Evolutionary conservation across 805 yeast genomes (phyloP), one percentile per base, ranked within the genome.

Genomic region (Metschnikowia amazonensis): DNA sequence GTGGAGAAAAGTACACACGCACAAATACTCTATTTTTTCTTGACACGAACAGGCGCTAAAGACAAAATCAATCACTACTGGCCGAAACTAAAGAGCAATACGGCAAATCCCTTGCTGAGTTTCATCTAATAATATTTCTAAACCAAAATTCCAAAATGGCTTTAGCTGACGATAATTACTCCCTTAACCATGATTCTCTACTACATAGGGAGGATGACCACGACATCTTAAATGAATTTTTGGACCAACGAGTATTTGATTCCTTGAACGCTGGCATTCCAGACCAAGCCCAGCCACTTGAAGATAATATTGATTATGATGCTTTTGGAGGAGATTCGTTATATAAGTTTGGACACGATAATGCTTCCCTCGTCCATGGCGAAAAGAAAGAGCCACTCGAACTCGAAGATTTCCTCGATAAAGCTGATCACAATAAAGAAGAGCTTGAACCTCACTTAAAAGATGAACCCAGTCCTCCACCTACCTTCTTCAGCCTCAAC

Each of bases 151-250:
- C 24, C 9, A 23, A 28, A 41, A 59, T 57, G 58, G 54, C 58
- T 25, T 47, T 59, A 20, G 50, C 59, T 25, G 63, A 60, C 44
- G 66, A 60, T 24, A 52, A 51, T 38, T 49, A 51, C 44, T 37
- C 56, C 27, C 47, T 62, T 44, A 65, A 60, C 46, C 58, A 58
- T 37, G 50, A 52, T 41, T 50, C 53, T 37, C 56, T 60, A 35
- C 53, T 50, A 47, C 49, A 48, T 23, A 48, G 58, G 14, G 52
- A 54, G 27, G 67, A 66, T 14, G 72, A 70, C 30, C 74, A 70
- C 18, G 84, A 80, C 49, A 69, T 80, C 29, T 57, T 81, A 36
- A 82, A 78, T 53, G 85, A 81, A 56, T 77, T 78, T 45, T 63
- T 78, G 43, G 81, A 78, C 55, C 74, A 76, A 51, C 62, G 81